phyloP scores from a whole-genome alignment of 192 early-diverging fungal genomes.

The Umbelopsis sp. region DNA sequence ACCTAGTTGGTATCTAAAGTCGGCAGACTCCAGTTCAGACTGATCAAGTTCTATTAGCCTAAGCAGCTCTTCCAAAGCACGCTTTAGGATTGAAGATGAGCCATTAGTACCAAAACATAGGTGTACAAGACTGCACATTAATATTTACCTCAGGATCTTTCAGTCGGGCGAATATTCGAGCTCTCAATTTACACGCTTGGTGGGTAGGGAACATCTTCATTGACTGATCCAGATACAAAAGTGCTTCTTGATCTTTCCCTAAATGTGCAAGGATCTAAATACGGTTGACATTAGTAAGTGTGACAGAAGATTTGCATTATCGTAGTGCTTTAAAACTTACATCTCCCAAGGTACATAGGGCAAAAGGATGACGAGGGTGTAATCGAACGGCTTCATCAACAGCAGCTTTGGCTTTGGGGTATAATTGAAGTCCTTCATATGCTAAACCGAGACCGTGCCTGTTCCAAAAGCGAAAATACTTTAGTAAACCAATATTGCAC shows the following conservation, averaged over 20 bases:
- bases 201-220: constrained; percentile 10
- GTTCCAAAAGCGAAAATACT: neutral
- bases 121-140: neutral
- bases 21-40: constrained; percentile 12
- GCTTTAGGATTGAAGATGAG: neutral
- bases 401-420: constrained; percentile 16
- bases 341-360: constrained; percentile 31
- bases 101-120: neutral
- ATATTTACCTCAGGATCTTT: constrained; percentile 6
- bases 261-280: constrained; percentile 18
- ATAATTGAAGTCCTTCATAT: constrained; percentile 22
- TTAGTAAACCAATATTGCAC: neutral
- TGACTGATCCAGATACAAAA: constrained; percentile 4
- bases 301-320: neutral
- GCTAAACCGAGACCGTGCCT: constrained; percentile 33
- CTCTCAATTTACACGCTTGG: constrained; percentile 14
- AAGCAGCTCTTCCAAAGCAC: constrained; percentile 3
- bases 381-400: constrained; percentile 29
- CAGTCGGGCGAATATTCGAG: neutral
- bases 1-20: constrained; percentile 12
- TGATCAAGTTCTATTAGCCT: constrained; percentile 10
- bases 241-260: constrained; percentile 14
- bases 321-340: neutral
- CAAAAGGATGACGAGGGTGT: constrained; percentile 30
- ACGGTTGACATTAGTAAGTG: neutral